Conservation (phyloP, 257 asterid species). For the Lithospermum erythrorhizon region DNA sequence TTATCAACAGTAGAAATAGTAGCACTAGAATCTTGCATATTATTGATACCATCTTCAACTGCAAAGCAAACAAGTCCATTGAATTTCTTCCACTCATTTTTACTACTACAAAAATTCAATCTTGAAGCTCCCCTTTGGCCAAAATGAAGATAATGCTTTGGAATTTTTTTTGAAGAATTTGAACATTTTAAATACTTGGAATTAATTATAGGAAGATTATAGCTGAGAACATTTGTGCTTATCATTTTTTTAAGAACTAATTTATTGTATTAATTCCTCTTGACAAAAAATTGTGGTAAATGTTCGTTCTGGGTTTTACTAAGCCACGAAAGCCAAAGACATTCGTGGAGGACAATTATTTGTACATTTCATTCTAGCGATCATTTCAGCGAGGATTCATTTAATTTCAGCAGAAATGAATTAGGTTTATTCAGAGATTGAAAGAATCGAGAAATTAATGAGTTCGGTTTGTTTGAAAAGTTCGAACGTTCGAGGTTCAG, state of each 20-base stretch:
- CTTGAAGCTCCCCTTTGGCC: conserved; percentile 34
- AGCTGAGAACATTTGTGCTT: conserved; percentile 43
- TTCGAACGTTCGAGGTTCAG: too few relatives aligned
- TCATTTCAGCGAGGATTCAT: too few relatives aligned
- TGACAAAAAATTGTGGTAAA: too few relatives aligned
- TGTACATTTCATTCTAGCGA: too few relatives aligned
- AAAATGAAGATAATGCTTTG: conserved; percentile 23
- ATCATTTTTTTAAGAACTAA: conserved; percentile 31
- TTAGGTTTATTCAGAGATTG: too few relatives aligned
- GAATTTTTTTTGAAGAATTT: conserved; percentile 24
- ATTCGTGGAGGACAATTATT: too few relatives aligned
- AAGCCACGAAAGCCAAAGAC: too few relatives aligned
- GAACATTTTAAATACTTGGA: conserved; percentile 40
- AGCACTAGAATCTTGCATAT: conserved; percentile 10
- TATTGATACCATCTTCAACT: conserved; percentile 52
- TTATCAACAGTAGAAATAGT: conserved; percentile 37
- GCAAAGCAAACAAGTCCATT: conserved; percentile 52
- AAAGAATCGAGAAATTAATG: too few relatives aligned
- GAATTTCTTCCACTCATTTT: conserved; percentile 24
- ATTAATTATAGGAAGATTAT: conserved; percentile 35
- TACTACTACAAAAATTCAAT: conserved; percentile 26
- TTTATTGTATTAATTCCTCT: too few relatives aligned
- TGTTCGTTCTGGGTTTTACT: too few relatives aligned
- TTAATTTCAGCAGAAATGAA: too few relatives aligned
- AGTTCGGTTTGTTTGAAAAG: too few relatives aligned